These are phyloP conservation scores for Tricholoma flavovirens DNA, from an alignment of 768 basidiomycete genomes.

Conservation along the genomic window DNA sequence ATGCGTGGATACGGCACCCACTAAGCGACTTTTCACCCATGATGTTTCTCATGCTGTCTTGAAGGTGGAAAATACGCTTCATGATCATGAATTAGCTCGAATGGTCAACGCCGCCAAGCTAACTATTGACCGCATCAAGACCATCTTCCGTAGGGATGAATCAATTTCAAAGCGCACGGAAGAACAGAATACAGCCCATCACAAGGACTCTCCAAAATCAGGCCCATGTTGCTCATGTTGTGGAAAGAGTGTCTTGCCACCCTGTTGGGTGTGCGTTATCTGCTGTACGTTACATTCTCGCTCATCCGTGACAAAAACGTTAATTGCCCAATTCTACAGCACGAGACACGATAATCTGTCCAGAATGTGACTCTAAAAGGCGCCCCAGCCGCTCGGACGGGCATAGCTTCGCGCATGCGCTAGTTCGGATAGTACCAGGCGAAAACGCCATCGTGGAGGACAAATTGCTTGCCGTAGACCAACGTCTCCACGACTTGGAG, in stretches of 20 bases:
- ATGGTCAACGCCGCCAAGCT: slow-evolving; percentile 22
- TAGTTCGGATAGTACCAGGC: slow-evolving; percentile 20
- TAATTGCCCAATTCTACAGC: slow-evolving; percentile 11
- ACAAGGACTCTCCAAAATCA: neutral
- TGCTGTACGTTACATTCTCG: slow-evolving; percentile 9
- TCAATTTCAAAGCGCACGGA: slow-evolving; percentile 3
- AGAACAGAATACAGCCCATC: neutral
- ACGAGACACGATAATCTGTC: slow-evolving; percentile 28
- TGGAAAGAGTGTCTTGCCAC: slow-evolving; percentile 11
- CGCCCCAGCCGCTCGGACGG: slow-evolving; percentile 4
- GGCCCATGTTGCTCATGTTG: slow-evolving; percentile 11
- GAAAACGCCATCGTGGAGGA: slow-evolving; percentile 21
- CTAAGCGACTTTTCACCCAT: slow-evolving; percentile 26
- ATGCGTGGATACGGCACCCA: slow-evolving; percentile 24
- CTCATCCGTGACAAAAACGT: neutral
- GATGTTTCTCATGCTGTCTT: slow-evolving; percentile 26
- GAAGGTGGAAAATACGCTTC: slow-evolving; percentile 26
- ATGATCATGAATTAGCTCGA: slow-evolving; percentile 25
- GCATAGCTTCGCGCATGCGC: slow-evolving; percentile 19
- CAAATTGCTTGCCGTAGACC: slow-evolving; percentile 22
- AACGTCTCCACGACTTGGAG: slow-evolving; percentile 24
- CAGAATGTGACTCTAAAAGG: slow-evolving; percentile 23
- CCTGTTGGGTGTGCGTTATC: slow-evolving; percentile 18
- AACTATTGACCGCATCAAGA: slow-evolving; percentile 21
- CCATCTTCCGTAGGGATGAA: slow-evolving; percentile 21